phyloP scores from a whole-genome alignment of 495 filamentous ascomycete species.

The Neurospora hispaniola region DNA sequence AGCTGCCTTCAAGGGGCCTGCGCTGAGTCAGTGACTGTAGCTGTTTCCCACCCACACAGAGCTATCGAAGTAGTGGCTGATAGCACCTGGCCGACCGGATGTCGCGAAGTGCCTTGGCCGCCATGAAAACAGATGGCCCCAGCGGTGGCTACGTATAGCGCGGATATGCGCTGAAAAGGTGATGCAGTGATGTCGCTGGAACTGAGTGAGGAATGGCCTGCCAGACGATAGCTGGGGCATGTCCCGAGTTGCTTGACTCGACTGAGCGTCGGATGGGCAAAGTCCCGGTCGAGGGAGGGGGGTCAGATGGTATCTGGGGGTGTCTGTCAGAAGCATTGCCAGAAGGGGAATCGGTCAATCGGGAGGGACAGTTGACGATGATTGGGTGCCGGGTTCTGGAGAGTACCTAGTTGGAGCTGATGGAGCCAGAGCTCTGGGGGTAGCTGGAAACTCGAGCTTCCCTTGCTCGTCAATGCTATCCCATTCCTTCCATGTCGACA shows the following conservation, averaged over 20 bases:
- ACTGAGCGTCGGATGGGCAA: conserved; percentile 12
- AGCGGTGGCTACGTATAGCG: not conserved
- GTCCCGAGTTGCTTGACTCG: conserved; percentile 16
- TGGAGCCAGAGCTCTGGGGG: conserved; percentile 7
- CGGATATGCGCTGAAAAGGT: not conserved
- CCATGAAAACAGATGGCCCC: not conserved
- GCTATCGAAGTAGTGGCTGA: not conserved
- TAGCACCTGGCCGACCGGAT: not conserved
- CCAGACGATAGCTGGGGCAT: not conserved
- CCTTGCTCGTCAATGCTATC: not conserved
- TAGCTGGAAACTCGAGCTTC: conserved; percentile 16
- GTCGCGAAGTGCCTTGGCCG: not conserved
- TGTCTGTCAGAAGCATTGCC: conserved; percentile 2
- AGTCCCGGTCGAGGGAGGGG: conserved; percentile 8
- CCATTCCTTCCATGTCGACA: not conserved
- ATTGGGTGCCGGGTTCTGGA: conserved; percentile 12
- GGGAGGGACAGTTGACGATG: not conserved
- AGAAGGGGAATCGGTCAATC: conserved; percentile 1
- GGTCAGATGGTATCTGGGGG: conserved; percentile 7
- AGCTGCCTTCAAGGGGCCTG: not conserved
- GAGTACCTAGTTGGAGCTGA: not conserved
- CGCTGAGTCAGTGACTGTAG: not conserved
- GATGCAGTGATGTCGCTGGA: not conserved
- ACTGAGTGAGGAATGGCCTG: not conserved
- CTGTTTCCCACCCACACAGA: not conserved